phyloP scores from a whole-genome alignment of 2,329 filamentous ascomycete genomes.

The Botryotinia calthae region DNA sequence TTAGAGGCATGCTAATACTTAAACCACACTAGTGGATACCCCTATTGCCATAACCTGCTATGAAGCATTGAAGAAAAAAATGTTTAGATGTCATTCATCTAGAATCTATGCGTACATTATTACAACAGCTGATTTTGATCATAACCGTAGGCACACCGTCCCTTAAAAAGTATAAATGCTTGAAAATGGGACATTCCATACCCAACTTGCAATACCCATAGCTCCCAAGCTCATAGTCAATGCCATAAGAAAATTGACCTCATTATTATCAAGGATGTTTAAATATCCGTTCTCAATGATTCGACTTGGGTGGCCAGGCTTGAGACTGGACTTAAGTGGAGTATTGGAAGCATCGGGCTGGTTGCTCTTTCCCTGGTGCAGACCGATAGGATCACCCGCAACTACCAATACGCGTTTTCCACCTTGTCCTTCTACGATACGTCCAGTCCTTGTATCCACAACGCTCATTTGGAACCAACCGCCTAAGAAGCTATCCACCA shows the following conservation, averaged over 20 bases:
- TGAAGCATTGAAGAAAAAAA: background rate
- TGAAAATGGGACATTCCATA: conserved; percentile 55
- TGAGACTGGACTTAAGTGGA: conserved; percentile 52
- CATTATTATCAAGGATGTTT: conserved; percentile 90
- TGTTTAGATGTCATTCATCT: background rate
- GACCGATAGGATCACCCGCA: conserved; percentile 33
- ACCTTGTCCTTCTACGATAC: conserved; percentile 83
- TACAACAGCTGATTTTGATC: background rate
- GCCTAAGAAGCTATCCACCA: conserved; percentile 85
- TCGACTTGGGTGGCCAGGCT: conserved; percentile 48
- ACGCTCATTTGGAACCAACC: conserved; percentile 84
- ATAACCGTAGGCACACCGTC: background rate
- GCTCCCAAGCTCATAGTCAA: conserved; percentile 73
- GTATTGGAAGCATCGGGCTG: conserved; percentile 50
- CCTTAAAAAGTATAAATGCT: conserved; percentile 17
- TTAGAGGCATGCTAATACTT: background rate
- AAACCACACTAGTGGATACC: background rate
- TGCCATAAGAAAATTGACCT: conserved; percentile 92
- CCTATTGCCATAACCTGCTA: background rate
- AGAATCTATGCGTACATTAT: background rate
- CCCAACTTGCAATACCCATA: conserved; percentile 64
- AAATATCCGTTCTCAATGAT: conserved; percentile 61
- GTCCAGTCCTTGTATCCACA: conserved; percentile 76
- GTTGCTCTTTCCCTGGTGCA: conserved; percentile 40
- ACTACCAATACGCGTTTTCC: conserved; percentile 58